Evolutionary conservation across 176 grass and related monocot genomes (phyloP).

Genomic region (Oryza meridionalis): DNA sequence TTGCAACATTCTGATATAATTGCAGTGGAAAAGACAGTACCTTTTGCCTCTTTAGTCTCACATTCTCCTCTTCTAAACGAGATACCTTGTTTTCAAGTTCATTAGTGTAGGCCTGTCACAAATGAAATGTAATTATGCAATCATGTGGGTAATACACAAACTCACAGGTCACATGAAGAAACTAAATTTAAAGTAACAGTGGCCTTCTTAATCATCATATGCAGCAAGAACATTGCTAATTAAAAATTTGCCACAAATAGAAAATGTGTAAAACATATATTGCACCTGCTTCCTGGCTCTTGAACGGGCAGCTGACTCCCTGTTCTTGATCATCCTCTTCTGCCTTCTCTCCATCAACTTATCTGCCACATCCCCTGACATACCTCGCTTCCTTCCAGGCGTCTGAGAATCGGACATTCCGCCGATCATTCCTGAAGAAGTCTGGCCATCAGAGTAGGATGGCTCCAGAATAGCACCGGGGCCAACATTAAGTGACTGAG

Average conservation of each 20-base stretch:
- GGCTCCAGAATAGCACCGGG: conserved; percentile 48
- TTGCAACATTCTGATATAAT: background rate
- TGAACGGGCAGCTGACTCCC: conserved; percentile 96
- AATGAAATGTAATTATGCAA: conserved; percentile 33
- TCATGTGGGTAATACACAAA: background rate
- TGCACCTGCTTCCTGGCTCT: conserved; percentile 96
- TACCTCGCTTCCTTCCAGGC: conserved; percentile 60
- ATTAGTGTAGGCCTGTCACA: conserved; percentile 93
- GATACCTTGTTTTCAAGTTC: conserved; percentile 99
- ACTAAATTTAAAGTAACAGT: background rate
- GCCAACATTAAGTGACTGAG: conserved; percentile 48
- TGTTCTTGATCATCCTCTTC: conserved; percentile 99
- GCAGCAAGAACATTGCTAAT: background rate
- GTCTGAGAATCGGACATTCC: conserved; percentile 56
- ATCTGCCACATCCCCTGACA: conserved; percentile 53
- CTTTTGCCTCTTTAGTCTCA: conserved; percentile 84
- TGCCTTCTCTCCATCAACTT: conserved; percentile 90
- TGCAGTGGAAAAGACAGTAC: conserved; percentile 48
- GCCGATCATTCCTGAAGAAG: conserved; percentile 55
- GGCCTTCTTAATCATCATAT: background rate
- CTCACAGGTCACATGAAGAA: background rate
- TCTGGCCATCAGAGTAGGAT: conserved; percentile 48
- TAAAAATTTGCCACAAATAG: background rate
- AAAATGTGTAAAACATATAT: conserved; percentile 22
- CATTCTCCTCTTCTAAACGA: conserved; percentile 87